Base-by-base conservation (phyloP, 1,139 yeast genomes). In the Diutina neorugosa region DNA sequence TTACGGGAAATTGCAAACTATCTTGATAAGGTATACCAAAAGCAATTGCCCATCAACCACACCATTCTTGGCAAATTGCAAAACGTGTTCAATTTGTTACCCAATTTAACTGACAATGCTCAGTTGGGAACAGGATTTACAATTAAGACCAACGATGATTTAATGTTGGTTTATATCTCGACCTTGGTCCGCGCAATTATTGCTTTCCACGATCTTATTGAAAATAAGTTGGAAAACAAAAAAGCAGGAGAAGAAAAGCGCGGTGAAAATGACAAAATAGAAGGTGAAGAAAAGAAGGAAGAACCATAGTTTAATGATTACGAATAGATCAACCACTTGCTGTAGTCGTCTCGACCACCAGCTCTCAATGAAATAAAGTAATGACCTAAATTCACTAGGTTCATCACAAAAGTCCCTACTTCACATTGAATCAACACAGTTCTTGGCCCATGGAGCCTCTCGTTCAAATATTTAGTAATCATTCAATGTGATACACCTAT, bases 201-300 rank as follows among this genome's bases (percentile, higher is more conserved):
- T 65, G 96, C 98, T 16, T 91, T 93, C 78, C 96, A 94, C 69
- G 96, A 94, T 67, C 78, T 94, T 67, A 93, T 94, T 65, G 98
- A 93, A 63, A 94, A 94, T 71, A 93, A 93, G 69, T 84, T 93
- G 61, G 89, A 88, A 61, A 90, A 90, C 67, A 82, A 82, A 63
- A 79, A 77, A 61, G 61, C 50, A 7, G 23, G 37, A 8, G 50
- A 46, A 16, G 50, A 46, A 12, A 46, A 46, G 40, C 18, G 19
- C 12, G 41, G 40, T 9, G 48, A 23, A 4, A 23, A 23, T 12
- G 48, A 44, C 6, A 27, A 12, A 23, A 34, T 16, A 9, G 50
- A 25, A 25, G 40, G 14, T 8, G 40, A 46, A 14, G 43, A 40
- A 20, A 27, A 25, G 23, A 27, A 25, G 21, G 50, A 46, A 11